These are phyloP conservation scores for Hypholoma sublateritium DNA, from an alignment of 768 basidiomycete species.

Conservation along the genomic window DNA sequence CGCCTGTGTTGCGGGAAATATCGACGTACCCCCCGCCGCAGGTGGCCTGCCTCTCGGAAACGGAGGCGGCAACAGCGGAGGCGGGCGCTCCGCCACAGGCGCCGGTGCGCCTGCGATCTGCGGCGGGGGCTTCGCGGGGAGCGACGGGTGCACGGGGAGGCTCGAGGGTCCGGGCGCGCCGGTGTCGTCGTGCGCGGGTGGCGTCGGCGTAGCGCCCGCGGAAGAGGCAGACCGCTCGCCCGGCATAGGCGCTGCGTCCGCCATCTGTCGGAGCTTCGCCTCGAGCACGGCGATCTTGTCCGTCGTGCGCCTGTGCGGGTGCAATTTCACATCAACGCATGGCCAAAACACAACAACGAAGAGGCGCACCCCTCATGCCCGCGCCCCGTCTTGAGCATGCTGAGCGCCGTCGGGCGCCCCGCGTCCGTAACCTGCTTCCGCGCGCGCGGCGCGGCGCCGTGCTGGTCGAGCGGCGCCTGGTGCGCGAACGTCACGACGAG, in stretches of 20 bases:
- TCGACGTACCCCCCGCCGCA: background rate
- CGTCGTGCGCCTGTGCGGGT: constrained; percentile 52
- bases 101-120: constrained; percentile 20
- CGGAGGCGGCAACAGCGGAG: background rate
- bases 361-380: constrained; percentile 48
- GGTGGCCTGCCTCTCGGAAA: background rate
- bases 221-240: background rate
- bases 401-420: constrained; percentile 80
- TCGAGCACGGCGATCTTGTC: constrained; percentile 96
- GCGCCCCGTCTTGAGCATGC: constrained; percentile 75
- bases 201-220: background rate
- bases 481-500: constrained; percentile 91
- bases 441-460: constrained; percentile 14
- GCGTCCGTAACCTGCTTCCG: constrained; percentile 53
- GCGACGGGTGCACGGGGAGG: constrained; percentile 32
- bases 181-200: background rate
- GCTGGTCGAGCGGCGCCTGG: constrained; percentile 62
- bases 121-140: constrained; percentile 44
- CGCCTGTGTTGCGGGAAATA: too few species aligned
- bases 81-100: background rate
- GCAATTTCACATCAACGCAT: background rate
- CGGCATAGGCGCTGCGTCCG: constrained; percentile 33
- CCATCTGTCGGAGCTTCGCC: constrained; percentile 88
- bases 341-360: background rate
- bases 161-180: background rate